Evolutionary conservation across 2,329 filamentous ascomycete genomes (phyloP).

Genomic region (Pleurostoma richardsiae): DNA sequence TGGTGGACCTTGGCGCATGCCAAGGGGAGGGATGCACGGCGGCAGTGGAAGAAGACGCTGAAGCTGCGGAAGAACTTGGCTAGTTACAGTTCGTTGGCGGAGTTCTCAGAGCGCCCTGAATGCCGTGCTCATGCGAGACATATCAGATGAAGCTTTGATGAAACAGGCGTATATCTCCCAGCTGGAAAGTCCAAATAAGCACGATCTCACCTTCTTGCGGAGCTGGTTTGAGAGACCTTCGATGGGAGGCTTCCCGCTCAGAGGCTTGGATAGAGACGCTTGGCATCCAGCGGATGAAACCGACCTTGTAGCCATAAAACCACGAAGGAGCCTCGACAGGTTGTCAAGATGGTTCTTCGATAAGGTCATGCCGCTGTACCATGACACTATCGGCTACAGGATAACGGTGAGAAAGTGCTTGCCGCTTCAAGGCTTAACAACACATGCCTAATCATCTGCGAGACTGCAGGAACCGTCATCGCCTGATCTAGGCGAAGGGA

Average conservation of each 20-base stretch:
- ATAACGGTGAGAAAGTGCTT: slow-evolving; percentile 4
- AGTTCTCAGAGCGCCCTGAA: too few species aligned
- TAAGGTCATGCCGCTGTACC: slow-evolving; percentile 11
- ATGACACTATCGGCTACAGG: slow-evolving; percentile 1
- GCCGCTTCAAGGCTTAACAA: too few species aligned
- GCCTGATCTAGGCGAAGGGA: slow-evolving; percentile 2
- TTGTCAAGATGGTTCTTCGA: slow-evolving; percentile 13
- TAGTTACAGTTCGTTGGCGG: slow-evolving; percentile 13
- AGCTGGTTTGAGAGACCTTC: slow-evolving; percentile 13
- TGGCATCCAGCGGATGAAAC: slow-evolving; percentile 10
- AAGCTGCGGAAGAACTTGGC: slow-evolving; percentile 12
- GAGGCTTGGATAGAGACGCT: slow-evolving; percentile 10
- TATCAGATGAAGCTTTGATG: slow-evolving; percentile 6
- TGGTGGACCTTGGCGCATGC: slow-evolving; percentile 14
- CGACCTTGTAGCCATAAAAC: slow-evolving; percentile 16
- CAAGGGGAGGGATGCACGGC: slow-evolving; percentile 5
- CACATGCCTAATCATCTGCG: too few species aligned
- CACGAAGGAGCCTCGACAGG: slow-evolving; percentile 6
- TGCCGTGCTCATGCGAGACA: too few species aligned
- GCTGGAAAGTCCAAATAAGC: slow-evolving; percentile 1
- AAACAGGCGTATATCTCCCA: slow-evolving; percentile 3
- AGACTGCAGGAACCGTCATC: background rate
- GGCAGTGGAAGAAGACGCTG: slow-evolving; percentile 13
- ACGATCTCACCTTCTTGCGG: slow-evolving; percentile 7
- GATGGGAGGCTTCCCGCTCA: slow-evolving; percentile 14